These are phyloP conservation scores for Penicillium tannophilum DNA, from an alignment of 495 filamentous ascomycete species.

Conservation along the genomic window DNA sequence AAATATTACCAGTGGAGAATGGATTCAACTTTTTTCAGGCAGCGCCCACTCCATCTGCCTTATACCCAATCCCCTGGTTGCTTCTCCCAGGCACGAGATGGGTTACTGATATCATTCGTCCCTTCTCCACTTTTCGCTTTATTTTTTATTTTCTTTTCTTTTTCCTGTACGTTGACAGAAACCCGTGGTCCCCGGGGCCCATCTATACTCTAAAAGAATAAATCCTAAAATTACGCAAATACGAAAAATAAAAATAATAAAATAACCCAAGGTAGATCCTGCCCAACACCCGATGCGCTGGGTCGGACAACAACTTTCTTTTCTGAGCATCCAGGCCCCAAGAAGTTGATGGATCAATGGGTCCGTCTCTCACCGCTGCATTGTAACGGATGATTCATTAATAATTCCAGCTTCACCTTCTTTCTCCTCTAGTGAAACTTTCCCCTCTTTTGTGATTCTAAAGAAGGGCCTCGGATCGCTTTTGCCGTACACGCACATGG, in stretches of 20 bases:
- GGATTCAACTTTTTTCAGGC: slow-evolving; percentile 10
- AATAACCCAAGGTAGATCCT: slow-evolving; percentile 17
- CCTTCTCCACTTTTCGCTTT: neutral
- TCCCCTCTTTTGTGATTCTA: slow-evolving; percentile 3
- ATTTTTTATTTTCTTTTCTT: neutral
- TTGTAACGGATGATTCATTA: slow-evolving; percentile 26
- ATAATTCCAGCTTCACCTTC: slow-evolving; percentile 6
- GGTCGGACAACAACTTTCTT: slow-evolving; percentile 31
- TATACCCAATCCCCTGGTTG: slow-evolving; percentile 1
- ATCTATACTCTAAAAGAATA: no score
- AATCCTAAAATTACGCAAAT: neutral
- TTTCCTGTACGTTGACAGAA: neutral
- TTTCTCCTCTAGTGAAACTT: neutral
- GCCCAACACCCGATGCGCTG: slow-evolving; percentile 31
- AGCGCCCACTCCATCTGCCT: neutral
- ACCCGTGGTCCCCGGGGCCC: neutral
- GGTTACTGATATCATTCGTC: neutral
- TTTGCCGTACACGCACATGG: slow-evolving; percentile 19
- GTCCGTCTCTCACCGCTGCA: slow-evolving; percentile 28
- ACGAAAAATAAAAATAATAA: neutral
- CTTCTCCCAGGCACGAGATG: neutral
- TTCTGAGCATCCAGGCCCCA: slow-evolving; percentile 9
- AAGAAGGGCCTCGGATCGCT: slow-evolving; percentile 25
- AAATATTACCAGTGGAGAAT: slow-evolving; percentile 10
- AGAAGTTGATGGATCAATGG: slow-evolving; percentile 27